phyloP scores from a whole-genome alignment of 495 filamentous ascomycete species.

The Xylaria longipes region DNA sequence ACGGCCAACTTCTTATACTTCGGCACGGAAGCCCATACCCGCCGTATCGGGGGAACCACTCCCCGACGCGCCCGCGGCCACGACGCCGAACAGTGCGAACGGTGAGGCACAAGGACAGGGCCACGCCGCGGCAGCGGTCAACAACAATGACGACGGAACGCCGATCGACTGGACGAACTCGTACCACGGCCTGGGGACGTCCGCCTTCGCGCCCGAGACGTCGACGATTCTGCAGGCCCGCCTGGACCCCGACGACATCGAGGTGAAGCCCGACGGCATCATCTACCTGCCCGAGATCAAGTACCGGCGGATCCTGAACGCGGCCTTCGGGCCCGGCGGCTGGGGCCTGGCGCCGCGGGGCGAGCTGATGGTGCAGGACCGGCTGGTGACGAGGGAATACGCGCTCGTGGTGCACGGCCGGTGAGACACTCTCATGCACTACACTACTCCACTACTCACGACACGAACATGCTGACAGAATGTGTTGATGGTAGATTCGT shows the following conservation, averaged over 20 bases:
- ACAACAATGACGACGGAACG: not conserved
- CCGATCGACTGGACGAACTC: slow-evolving; percentile 92
- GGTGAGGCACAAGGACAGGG: not conserved
- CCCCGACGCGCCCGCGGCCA: slow-evolving; percentile 8
- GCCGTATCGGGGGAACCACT: slow-evolving; percentile 28
- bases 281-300: slow-evolving; percentile 98
- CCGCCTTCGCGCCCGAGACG: slow-evolving; percentile 78
- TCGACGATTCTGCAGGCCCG: slow-evolving; percentile 72
- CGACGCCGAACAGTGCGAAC: not conserved
- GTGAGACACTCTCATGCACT: slow-evolving; percentile 54
- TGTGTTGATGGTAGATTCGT: slow-evolving; percentile 67
- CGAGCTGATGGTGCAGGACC: slow-evolving; percentile 87
- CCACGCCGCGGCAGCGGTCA: not conserved
- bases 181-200: slow-evolving; percentile 82
- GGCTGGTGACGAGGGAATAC: slow-evolving; percentile 92
- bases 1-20: not conserved
- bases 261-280: slow-evolving; percentile 96
- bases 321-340: slow-evolving; percentile 90
- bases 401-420: slow-evolving; percentile 88
- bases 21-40: slow-evolving; percentile 32
- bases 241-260: slow-evolving; percentile 76
- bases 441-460: slow-evolving; percentile 10
- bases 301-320: slow-evolving; percentile 89
- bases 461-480: too few relatives aligned
- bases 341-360: slow-evolving; percentile 94